These are phyloP conservation scores for Eutrema yunnanense DNA, from an alignment of 345 rosid genomes.

Conservation along the genomic window DNA sequence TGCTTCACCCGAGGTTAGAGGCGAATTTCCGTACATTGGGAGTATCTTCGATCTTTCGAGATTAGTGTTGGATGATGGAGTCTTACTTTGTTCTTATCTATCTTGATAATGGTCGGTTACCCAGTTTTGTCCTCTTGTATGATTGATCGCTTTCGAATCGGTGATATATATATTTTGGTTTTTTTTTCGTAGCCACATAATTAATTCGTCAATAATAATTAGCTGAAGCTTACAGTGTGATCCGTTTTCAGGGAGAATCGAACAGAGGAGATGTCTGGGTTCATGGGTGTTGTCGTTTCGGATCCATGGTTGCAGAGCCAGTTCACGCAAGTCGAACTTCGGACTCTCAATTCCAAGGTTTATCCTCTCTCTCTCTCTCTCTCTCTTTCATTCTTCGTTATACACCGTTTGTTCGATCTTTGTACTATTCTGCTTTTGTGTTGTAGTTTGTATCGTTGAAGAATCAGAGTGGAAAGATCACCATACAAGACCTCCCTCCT, in stretches of 20 bases:
- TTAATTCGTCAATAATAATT: neutral
- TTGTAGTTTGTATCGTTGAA: constrained; percentile 50
- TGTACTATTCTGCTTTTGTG: neutral
- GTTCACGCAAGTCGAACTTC: constrained; percentile 89
- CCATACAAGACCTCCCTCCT: constrained; percentile 52
- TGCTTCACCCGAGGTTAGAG: constrained; percentile 11
- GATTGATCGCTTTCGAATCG: neutral
- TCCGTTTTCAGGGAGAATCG: neutral
- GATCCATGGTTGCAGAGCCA: constrained; percentile 87
- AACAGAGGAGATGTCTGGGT: constrained; percentile 57
- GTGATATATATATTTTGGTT: neutral
- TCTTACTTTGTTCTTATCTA: neutral
- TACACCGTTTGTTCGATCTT: neutral
- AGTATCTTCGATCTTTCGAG: neutral
- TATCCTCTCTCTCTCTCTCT: neutral
- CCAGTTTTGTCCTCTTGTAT: constrained; percentile 13
- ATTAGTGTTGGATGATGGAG: neutral
- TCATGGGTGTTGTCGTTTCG: constrained; percentile 58
- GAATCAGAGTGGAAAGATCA: constrained; percentile 60
- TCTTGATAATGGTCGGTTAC: constrained; percentile 5
- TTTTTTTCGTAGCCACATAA: constrained; percentile 11
- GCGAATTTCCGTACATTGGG: neutral
- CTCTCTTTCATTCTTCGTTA: neutral
- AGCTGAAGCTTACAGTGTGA: neutral
- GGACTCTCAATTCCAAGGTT: constrained; percentile 74